Evolutionary conservation across 371 early-diverging fungal species (phyloP), one percentile per base, ranked within the genome.

Genomic region (Circinella minor): DNA sequence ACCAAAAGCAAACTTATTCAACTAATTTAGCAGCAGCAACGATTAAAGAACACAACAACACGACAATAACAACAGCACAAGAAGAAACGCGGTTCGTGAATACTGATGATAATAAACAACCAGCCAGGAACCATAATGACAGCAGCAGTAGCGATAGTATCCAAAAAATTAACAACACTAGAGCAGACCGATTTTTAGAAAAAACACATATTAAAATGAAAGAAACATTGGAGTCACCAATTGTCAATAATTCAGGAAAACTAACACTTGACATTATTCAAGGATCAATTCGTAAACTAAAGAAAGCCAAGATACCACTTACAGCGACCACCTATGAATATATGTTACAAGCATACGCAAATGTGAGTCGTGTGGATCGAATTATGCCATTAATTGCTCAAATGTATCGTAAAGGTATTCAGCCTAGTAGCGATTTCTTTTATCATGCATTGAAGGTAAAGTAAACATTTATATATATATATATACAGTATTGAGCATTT

Each of bases 381-480:
- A 38, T 70, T 5, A 15, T 71, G 5, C 20, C 63, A 0, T 69
- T 81, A 18, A 36, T 76, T 2, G 65, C 75, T n/a, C 67, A 73
- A 48, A 79, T 81, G 80, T 39, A 59, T 15, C 51, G 63, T 6
- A 54, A 76, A 3, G 63, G 38, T 5, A 54, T 76, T 13, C 57
- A 18, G 9, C 79, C 80, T 0, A 65, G 18, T 3, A 15, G 46
- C 37, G 18, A 34, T 0, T 77, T 76, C 38, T 73, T 66, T 36
- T 67, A 82, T 36, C 70, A 74, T 57, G 73, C 82, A 5, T 47
- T 82, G 18, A 54, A 76, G 39, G 81, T 81, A 75, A 65, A 64
- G 13, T 57, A 27, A 17, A 17, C 4, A 27, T 43, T 1, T 43
- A 18, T 38, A 20, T 10, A 38, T 15, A 62, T 2, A 38, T 17